Base-by-base conservation (phyloP, 345 rosid genomes). In the Sonneratia caseolaris region DNA sequence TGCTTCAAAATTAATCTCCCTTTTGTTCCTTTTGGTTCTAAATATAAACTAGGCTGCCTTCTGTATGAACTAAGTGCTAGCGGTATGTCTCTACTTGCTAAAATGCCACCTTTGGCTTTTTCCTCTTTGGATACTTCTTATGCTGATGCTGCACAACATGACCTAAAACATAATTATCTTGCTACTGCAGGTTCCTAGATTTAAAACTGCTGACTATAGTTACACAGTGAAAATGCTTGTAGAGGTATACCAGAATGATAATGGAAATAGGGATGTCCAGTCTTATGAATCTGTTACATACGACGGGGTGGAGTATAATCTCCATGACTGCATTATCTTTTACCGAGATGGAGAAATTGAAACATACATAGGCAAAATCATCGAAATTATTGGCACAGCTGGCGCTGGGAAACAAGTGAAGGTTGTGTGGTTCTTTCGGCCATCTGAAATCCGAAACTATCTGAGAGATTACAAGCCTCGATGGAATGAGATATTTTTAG, bases 401-500 rank as follows among this genome's bases (percentile, higher is more conserved):
- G 13, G 42, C 1, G 66, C 53, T 38, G 85, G 69, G 66, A 87
- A 79, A 80, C 72, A 67, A 66, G 78, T 84, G 42, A 87, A 79
- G 76, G 82, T 87, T 32, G 61, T 84, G 55, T 89, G 94, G 91
- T 83, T 81, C 69, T 77, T 85, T 65, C 87, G 84, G n/a, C 91
- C 91, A 35, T 18, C 3, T 55, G 91, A 89, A 4, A 79, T 87
- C 37, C 76, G 77, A 1, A 55, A 70, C 15, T 79, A 64, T 43
- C 77, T 89, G 64, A 77, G 89, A 56, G 77, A 49, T 32, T 81
- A 85, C 66, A 70, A 73, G 77, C 88, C 86, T 16, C 69, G 19
- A 13, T 81, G 80, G 87, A 82, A 87, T 70, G 95, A 86, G 82
- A 5, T 89, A 32, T 84, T 89, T 74, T 79, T 89, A 51, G 90